Evolutionary conservation across 2,329 filamentous ascomycete genomes (phyloP).

Genomic region (Orbilia oligospora): DNA sequence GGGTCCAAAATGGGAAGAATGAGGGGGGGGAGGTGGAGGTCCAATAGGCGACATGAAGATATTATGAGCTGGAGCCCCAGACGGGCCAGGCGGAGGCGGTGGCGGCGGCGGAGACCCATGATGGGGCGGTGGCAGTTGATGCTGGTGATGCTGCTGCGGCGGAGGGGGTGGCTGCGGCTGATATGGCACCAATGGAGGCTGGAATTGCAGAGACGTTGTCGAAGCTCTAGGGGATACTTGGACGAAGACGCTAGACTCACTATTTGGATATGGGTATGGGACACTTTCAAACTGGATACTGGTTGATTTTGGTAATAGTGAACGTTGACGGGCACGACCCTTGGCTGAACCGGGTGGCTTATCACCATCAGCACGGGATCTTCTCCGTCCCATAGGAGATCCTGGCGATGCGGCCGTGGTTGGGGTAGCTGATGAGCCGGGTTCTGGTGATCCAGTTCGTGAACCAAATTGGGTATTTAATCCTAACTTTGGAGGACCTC

Average conservation of each 20-base stretch:
- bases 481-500: slow-evolving; percentile 51
- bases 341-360: slow-evolving; percentile 51
- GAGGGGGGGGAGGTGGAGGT: slow-evolving; percentile 47
- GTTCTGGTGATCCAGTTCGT: slow-evolving; percentile 46
- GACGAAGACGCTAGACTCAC: slow-evolving; percentile 57
- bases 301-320: slow-evolving; percentile 53
- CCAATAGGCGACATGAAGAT: slow-evolving; percentile 51
- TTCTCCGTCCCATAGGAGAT: slow-evolving; percentile 54
- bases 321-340: slow-evolving; percentile 51
- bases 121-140: slow-evolving; percentile 41
- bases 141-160: slow-evolving; percentile 37
- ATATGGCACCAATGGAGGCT: slow-evolving; percentile 55
- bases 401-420: slow-evolving; percentile 54
- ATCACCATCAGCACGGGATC: slow-evolving; percentile 50
- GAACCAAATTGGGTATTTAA: slow-evolving; percentile 51
- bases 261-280: slow-evolving; percentile 52
- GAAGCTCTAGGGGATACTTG: slow-evolving; percentile 55
- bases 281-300: slow-evolving; percentile 59
- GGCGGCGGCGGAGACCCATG: slow-evolving; percentile 37
- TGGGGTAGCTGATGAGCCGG: slow-evolving; percentile 49
- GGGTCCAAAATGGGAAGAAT: slow-evolving; percentile 35
- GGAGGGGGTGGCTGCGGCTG: slow-evolving; percentile 25
- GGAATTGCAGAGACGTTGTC: slow-evolving; percentile 51
- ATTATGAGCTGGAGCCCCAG: slow-evolving; percentile 38
- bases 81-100: slow-evolving; percentile 34